Evolutionary conservation across 805 yeast species (phyloP).

Genomic region (Yamadazyma paraphyllophila): DNA sequence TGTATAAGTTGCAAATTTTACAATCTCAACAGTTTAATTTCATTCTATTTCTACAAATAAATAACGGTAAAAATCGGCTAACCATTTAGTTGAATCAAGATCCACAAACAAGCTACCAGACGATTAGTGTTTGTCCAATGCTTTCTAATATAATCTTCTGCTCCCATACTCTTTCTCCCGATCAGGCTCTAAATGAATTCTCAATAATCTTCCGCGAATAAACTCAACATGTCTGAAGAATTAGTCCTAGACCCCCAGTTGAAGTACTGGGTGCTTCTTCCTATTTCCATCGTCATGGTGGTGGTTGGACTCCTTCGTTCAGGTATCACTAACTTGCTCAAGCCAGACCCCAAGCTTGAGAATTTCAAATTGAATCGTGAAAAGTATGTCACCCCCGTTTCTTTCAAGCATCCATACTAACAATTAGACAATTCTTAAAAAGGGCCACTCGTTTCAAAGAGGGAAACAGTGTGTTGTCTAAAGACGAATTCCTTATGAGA

Average conservation of each 20-base stretch:
- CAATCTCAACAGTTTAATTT: too few species aligned
- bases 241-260: slow-evolving; percentile 72
- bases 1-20: too few species aligned
- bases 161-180: too few species aligned
- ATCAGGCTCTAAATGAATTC: too few species aligned
- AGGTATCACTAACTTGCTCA: slow-evolving; percentile 59
- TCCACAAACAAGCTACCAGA: too few species aligned
- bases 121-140: too few species aligned
- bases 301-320: slow-evolving; percentile 78
- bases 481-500: slow-evolving; percentile 51
- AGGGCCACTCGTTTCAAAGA: slow-evolving; percentile 57
- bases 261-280: slow-evolving; percentile 86
- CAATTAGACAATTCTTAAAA: slow-evolving; percentile 50
- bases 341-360: slow-evolving; percentile 55
- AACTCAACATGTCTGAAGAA: slow-evolving; percentile 19
- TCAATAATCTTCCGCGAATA: too few species aligned
- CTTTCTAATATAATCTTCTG: too few species aligned
- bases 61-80: too few species aligned
- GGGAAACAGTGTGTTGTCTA: slow-evolving; percentile 52
- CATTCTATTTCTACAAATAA: too few species aligned
- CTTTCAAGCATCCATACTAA: slow-evolving; percentile 1
- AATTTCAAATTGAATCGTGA: slow-evolving; percentile 45
- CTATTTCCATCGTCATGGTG: slow-evolving; percentile 88
- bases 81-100: too few species aligned
- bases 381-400: slow-evolving; percentile 20